phyloP scores from a whole-genome alignment of 352 stramenopile genomes.

The Phytophthora crassamura region DNA sequence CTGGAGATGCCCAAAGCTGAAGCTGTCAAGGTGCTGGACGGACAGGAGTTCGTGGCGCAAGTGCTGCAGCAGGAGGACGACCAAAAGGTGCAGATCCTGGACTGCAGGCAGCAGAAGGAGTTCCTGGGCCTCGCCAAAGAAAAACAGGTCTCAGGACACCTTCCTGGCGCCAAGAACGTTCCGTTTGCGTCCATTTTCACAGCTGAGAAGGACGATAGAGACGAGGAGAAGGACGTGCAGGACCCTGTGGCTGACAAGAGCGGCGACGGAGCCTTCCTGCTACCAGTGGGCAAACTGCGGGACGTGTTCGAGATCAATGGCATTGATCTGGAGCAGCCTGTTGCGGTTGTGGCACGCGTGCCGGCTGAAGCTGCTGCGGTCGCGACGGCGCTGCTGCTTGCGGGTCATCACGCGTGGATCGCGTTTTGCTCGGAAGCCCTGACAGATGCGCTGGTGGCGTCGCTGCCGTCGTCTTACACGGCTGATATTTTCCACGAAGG shows the following conservation, averaged over 20 bases:
- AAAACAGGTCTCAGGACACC: constrained; percentile 59
- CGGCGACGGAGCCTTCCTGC: constrained; percentile 38
- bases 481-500: constrained; percentile 53
- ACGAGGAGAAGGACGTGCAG: constrained; percentile 38
- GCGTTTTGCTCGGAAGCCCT: constrained; percentile 51
- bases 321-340: constrained; percentile 42
- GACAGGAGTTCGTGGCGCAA: constrained; percentile 34
- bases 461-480: constrained; percentile 45
- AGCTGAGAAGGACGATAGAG: constrained; percentile 15
- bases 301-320: constrained; percentile 51
- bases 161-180: constrained; percentile 56
- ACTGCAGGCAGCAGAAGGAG: constrained; percentile 53
- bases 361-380: constrained; percentile 64
- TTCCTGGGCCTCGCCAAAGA: constrained; percentile 56
- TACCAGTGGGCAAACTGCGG: constrained; percentile 46
- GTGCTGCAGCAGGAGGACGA: constrained; percentile 40
- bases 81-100: constrained; percentile 51
- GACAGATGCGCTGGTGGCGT: constrained; percentile 45
- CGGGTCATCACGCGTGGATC: constrained; percentile 42
- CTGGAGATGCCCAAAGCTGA: constrained; percentile 31
- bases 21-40: constrained; percentile 31
- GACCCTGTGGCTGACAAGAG: constrained; percentile 29
- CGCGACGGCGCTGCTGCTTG: constrained; percentile 59
- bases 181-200: constrained; percentile 61
- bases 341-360: constrained; percentile 57